Evolutionary conservation across 352 stramenopile species (phyloP), one percentile per base, ranked within the genome.

Genomic region (Detonula confervacea): DNA sequence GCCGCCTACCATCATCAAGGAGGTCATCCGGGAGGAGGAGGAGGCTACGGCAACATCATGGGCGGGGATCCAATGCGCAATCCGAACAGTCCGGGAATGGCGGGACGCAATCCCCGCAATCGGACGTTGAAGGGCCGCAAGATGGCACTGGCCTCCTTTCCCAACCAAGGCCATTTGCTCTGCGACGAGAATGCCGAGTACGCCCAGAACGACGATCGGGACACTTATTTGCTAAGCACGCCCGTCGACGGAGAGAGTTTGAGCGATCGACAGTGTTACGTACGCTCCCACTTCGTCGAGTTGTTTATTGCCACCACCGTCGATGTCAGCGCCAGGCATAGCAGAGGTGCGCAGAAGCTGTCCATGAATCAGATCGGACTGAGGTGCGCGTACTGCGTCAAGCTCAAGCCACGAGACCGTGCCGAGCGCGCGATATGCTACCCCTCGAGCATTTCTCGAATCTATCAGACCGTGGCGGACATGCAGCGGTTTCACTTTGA

Each of bases 401-500:
- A 64, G 39, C 62, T 74, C 33, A 63, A 66, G 24, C 25, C 44
- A 5, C 52, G 70, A 7, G 63, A 49, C 18, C 39, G 86, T 25
- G 85, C 85, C 18, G 85, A 93, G 73, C 77, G 89, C 20, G 85
- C 89, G 6, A 74, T 91, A 12, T 93, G 87, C 49, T 94, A 91
- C 47, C 89, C 89, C 2, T 86, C 70, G n/a, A 87, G 75, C 0
- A 91, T 94, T 18, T 79, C 49, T 47, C 63, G 87, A 1, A 91
- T 94, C 52, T 94, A 94, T 67, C 89, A 94, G 57, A 91, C 87
- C 9, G 86, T 94, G 25, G 80, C 74, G 5, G 83, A 90, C 70
- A 93, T 92, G 89, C 87, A 94, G 64, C 75, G 89, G n/a, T 92
- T 92, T 64, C 89, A 94, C 69, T 93, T 94, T 72, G 87, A 92